Base-by-base conservation (phyloP, 73 alveolate species). In the Symbiodinium natans region DNA sequence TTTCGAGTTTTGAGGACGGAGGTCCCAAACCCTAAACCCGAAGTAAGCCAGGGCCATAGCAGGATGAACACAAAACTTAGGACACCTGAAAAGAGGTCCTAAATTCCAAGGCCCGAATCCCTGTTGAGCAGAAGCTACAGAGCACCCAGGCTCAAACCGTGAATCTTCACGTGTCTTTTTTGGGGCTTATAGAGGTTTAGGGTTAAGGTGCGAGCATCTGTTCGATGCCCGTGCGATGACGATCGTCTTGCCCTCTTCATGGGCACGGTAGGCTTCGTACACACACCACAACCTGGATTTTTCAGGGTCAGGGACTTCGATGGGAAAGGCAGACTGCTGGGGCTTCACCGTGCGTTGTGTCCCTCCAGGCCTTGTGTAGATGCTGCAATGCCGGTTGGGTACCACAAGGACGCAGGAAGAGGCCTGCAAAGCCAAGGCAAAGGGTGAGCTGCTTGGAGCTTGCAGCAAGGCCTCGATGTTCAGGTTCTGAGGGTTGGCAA, bases 231-330 rank as follows among this genome's bases (percentile, higher is more conserved):
- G 75, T 56, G 75, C 75, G 75, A 56, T 56, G 75, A 56, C 33
- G 75, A 56, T 56, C 36, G 75, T 56, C 75, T 56, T 56, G 75
- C 75, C 75, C 75, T 56, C 75, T 5, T 56, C 75, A 4, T 56
- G 75, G 75, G 75, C 75, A 56, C 75, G 75, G 75, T 56, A 56
- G 75, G 75, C 75, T 56, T 56, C 75, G 75, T 56, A 56, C 75
- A 56, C 75, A 56, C 75, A 56, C 75, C 75, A 56, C 75, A 56
- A 56, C 75, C 75, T 56, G 75, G 36, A 4, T 56, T 56, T 0
- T 56, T 56, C 75, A 4, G 59, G 59, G 59, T 0, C 17, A 25
- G 33, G 3, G 75, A 15, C 31, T 21, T 21, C 31, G 74, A n/a
- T 56, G 25, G 5, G 31, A 25, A 25, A 25, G 1, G 1, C 75